Conservation (phyloP, 2,329 filamentous ascomycete genomes). For the Pseudogymnoascus destructans region DNA sequence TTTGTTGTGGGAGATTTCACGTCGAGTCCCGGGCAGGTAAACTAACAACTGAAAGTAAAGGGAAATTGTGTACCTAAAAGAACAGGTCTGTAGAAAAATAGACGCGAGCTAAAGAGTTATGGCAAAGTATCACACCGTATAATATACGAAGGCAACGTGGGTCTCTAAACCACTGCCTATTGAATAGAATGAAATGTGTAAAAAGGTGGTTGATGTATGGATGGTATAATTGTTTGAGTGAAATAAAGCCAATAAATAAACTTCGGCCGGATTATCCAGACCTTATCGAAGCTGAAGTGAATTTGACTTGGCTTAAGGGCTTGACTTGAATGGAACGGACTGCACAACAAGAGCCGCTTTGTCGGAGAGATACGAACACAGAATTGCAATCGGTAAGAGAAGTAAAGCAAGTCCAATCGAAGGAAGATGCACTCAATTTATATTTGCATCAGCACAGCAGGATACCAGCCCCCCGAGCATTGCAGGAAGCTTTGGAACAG, state of each 20-base stretch:
- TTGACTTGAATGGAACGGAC: not conserved
- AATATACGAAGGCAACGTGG: not conserved
- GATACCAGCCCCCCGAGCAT: not conserved
- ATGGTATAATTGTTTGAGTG: not conserved
- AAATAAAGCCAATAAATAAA: slow-evolving; percentile 1
- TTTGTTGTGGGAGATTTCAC: not conserved
- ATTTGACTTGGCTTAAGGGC: not conserved
- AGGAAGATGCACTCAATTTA: slow-evolving; percentile 4
- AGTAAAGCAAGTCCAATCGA: not conserved
- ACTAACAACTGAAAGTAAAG: not conserved
- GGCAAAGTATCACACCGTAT: not conserved
- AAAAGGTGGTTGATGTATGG: not conserved
- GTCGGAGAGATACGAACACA: not conserved
- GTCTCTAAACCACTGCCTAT: not conserved
- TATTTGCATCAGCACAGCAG: not conserved
- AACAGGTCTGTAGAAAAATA: not conserved
- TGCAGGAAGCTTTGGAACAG: not conserved
- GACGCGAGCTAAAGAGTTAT: not conserved
- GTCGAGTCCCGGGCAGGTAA: not conserved
- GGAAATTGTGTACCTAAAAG: not conserved
- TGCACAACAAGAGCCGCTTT: not conserved
- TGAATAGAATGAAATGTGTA: not conserved
- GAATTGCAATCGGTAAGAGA: not conserved
- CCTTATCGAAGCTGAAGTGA: not conserved
- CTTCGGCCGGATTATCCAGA: not conserved